Conservation (phyloP, 192 early-diverging fungal species). For the Coemansia biformis region DNA sequence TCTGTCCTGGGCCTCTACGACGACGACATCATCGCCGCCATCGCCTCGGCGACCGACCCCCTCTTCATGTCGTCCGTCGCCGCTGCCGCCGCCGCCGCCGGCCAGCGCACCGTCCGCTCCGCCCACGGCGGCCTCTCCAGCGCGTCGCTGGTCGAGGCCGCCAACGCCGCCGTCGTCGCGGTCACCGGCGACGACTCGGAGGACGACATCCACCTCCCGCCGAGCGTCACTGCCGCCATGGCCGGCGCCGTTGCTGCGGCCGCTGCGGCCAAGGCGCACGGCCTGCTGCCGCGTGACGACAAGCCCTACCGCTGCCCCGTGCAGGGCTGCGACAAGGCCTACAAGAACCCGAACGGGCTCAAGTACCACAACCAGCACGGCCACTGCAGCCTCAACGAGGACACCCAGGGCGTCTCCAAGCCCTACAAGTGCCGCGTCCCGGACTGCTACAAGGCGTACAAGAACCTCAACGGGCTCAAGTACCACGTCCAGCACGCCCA, state of each 20-base stretch:
- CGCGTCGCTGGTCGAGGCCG: slow-evolving; percentile 31
- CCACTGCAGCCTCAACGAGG: slow-evolving; percentile 66
- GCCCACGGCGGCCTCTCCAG: slow-evolving; percentile 8
- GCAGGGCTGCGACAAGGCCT: slow-evolving; percentile 84
- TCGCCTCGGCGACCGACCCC: slow-evolving; percentile 49
- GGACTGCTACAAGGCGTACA: slow-evolving; percentile 90
- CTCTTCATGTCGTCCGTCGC: slow-evolving; percentile 43
- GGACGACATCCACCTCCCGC: slow-evolving; percentile 46
- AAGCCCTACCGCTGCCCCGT: slow-evolving; percentile 89
- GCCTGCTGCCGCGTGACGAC: slow-evolving; percentile 53
- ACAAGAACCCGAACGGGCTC: slow-evolving; percentile 98
- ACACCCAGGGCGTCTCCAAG: slow-evolving; percentile 56
- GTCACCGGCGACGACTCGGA: slow-evolving; percentile 38
- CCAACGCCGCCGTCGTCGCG: slow-evolving; percentile 30
- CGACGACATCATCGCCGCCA: slow-evolving; percentile 52
- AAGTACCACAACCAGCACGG: slow-evolving; percentile 98
- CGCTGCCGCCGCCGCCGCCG: slow-evolving; percentile 17
- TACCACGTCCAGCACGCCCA: slow-evolving; percentile 93
- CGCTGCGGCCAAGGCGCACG: slow-evolving; percentile 45
- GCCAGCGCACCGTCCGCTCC: slow-evolving; percentile 2
- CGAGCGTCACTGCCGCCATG: slow-evolving; percentile 52
- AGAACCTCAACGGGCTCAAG: slow-evolving; percentile 94
- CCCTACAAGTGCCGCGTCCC: slow-evolving; percentile 73
- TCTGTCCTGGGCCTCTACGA: slow-evolving; percentile 47
- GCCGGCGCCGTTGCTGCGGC: slow-evolving; percentile 45